Conservation (phyloP, 352 stramenopile species). For the Globisporangium uncinulatum region DNA sequence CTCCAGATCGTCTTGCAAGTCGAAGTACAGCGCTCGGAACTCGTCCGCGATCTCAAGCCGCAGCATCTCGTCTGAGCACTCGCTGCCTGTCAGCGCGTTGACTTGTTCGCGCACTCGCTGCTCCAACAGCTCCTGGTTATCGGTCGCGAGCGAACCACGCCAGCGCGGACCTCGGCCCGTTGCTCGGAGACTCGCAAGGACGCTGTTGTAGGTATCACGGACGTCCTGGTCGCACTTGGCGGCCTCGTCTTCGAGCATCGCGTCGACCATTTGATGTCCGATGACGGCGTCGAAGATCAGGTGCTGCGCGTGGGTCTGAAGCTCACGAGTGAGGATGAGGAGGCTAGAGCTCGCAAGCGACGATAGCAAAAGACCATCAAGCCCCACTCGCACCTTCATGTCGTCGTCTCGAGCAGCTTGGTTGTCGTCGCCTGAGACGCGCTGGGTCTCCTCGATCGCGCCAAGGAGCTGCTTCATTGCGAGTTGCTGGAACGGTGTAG, state of each 20-base stretch:
- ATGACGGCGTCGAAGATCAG: constrained; percentile 72
- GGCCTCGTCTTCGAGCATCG: constrained; percentile 50
- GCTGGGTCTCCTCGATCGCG: constrained; percentile 13
- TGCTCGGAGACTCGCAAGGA: constrained; percentile 27
- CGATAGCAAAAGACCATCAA: too few relatives aligned
- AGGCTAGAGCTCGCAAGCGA: neutral
- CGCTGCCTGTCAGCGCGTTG: constrained; percentile 10
- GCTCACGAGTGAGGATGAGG: neutral
- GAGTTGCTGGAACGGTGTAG: constrained; percentile 17
- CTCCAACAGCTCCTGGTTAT: constrained; percentile 14
- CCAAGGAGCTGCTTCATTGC: constrained; percentile 49
- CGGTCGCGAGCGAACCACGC: neutral
- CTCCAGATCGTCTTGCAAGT: constrained; percentile 24
- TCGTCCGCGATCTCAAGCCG: constrained; percentile 35
- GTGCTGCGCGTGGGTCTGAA: constrained; percentile 26
- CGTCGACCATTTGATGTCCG: constrained; percentile 58
- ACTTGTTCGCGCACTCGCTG: constrained; percentile 18
- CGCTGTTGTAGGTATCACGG: constrained; percentile 17
- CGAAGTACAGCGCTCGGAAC: constrained; percentile 19
- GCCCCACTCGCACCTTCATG: constrained; percentile 14
- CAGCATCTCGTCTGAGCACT: constrained; percentile 37
- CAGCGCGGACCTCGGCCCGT: neutral
- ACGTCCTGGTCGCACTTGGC: constrained; percentile 34
- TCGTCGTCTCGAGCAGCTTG: constrained; percentile 18
- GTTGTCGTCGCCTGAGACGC: constrained; percentile 11